These are phyloP conservation scores for Globisporangium lucens DNA, from an alignment of 352 stramenopile species.

Conservation along the genomic window DNA sequence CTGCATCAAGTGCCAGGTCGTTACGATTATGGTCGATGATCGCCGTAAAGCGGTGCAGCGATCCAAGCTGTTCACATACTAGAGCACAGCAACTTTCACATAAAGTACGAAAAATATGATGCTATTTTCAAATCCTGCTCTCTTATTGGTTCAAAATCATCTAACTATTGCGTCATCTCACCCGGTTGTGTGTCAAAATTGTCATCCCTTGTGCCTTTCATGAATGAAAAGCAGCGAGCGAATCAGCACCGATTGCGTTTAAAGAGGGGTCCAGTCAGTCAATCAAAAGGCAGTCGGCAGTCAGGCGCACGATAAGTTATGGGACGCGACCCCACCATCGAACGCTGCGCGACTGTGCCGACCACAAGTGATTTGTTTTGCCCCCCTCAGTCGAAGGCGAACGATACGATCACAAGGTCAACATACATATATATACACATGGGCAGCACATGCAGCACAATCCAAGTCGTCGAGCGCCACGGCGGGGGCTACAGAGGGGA, in stretches of 20 bases:
- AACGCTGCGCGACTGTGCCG: conserved; percentile 1
- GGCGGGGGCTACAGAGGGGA: neutral
- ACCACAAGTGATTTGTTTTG: neutral
- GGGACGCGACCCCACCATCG: neutral
- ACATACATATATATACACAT: conserved; percentile 5
- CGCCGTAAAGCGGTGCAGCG: too few species aligned
- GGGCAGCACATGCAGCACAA: conserved; percentile 14
- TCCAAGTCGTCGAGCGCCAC: conserved; percentile 12
- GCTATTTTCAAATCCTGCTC: too few species aligned
- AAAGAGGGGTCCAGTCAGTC: neutral
- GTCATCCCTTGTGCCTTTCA: too few species aligned
- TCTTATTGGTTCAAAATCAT: too few species aligned
- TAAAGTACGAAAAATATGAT: too few species aligned
- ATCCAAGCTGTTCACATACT: too few species aligned
- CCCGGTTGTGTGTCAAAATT: too few species aligned
- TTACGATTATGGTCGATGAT: too few species aligned
- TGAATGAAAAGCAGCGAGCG: neutral
- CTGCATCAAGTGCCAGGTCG: too few species aligned
- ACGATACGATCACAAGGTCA: neutral
- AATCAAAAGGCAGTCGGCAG: neutral
- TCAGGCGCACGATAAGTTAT: neutral
- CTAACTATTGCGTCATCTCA: too few species aligned
- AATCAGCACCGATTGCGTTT: neutral
- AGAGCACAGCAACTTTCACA: too few species aligned
- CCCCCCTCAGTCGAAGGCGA: neutral